Evolutionary conservation across 2,329 filamentous ascomycete species (phyloP), one percentile per base, ranked within the genome.

Genomic region (Dactylonectria macrodidyma): DNA sequence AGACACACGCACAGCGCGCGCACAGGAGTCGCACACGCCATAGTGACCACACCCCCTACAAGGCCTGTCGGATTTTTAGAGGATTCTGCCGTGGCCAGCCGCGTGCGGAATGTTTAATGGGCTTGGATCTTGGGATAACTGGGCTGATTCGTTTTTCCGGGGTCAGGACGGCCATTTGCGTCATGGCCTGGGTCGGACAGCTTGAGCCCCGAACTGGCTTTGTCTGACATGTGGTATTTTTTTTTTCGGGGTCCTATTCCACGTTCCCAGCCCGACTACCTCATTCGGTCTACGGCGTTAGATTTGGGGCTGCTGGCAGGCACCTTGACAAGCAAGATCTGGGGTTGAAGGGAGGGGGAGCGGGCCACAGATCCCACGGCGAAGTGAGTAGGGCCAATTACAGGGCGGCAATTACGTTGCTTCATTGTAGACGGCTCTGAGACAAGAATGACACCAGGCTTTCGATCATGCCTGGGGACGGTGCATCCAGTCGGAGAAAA

Each of bases 281-380:
- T 59, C 44, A 64, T 71, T 58, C 48, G 59, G 73, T 68, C 66
- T 72, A 54, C 54, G 70, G 62, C 55, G 64, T 63, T 63, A 64
- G 57, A 59, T 55, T 66, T 48, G 55, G 59, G 66, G 62, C 59
- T 57, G 59, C 69, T 51, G 62, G 41, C 44, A 62, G 67, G 60
- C 46, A 59, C 55, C 41, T 52, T 12, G 22, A 44, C 60, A 41
- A 75, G 55, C 54, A 72, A 65, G 67, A 70, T 73, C 72, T 72
- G 71, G 65, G 65, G 69, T 61, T 65, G 48, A 65, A 66, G 67
- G 55, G 66, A 66, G 52, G 72, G 73, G 63, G 67, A 66, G 63
- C 65, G 70, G 62, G 58, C 46, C 71, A 71, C 54, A 70, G 38
- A 44, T 41, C 16, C 38, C 38, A 41, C 38, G 14, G 16, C 16